Evolutionary conservation across 169 alveolate genomes (phyloP).

Genomic region (Eimeria praecox): DNA sequence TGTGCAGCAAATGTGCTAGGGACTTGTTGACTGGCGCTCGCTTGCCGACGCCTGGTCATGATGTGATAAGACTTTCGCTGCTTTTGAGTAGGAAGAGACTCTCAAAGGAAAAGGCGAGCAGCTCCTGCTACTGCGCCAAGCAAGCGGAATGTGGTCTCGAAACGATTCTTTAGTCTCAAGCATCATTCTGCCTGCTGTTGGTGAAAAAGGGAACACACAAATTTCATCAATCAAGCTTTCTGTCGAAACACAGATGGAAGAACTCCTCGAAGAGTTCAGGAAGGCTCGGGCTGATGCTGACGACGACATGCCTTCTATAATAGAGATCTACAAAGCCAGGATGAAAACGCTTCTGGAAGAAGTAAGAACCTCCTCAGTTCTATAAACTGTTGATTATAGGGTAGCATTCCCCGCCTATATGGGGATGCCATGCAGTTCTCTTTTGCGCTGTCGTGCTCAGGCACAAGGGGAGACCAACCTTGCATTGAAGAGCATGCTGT

Average conservation of each 20-base stretch:
- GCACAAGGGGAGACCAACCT: conserved; percentile 27
- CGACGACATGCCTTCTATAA: conserved; percentile 41
- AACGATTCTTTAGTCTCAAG: conserved; percentile 37
- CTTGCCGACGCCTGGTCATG: neutral
- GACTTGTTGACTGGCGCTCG: neutral
- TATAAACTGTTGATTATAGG: neutral
- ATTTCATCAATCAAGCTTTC: conserved; percentile 62
- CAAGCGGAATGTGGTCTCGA: conserved; percentile 58
- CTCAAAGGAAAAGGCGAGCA: conserved; percentile 2
- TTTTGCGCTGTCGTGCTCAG: neutral
- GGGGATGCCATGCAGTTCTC: neutral
- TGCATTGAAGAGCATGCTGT: conserved; percentile 55
- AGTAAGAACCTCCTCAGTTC: neutral
- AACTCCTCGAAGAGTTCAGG: conserved; percentile 51
- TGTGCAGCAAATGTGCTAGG: neutral
- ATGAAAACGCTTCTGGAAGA: conserved; percentile 36
- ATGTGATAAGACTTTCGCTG: neutral
- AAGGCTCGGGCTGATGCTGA: conserved; percentile 71
- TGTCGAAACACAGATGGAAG: conserved; percentile 33
- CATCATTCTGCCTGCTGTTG: conserved; percentile 59
- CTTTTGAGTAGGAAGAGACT: neutral
- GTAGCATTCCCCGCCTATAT: neutral
- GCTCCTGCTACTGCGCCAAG: conserved; percentile 26
- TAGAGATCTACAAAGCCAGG: conserved; percentile 64
- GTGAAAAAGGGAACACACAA: conserved; percentile 56